A percentile compares a stretch with the other conserved stretches of the same genome.
Conservation (phyloP, 2,329 filamentous ascomycete genomes). For the Dactylonectria macrodidyma region DNA sequence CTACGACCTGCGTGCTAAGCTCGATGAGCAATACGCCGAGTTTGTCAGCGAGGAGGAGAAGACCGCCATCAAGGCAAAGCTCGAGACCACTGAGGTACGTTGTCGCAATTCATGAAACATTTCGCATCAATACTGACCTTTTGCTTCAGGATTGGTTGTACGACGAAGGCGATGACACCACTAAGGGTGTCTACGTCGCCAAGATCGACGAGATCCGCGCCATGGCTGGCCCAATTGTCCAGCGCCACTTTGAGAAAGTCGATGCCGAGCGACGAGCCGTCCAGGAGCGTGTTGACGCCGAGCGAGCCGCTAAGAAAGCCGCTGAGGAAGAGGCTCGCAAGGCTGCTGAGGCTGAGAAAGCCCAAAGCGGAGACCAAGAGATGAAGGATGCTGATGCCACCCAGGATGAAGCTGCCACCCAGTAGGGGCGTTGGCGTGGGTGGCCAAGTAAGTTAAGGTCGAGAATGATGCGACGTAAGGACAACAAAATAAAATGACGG, state of each 20-base stretch:
- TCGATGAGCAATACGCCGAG: slow-evolving; percentile 91
- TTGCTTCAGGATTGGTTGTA: slow-evolving; percentile 93
- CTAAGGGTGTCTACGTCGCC: slow-evolving; percentile 92
- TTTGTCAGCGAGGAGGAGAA: slow-evolving; percentile 95
- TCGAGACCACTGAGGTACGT: slow-evolving; percentile 88
- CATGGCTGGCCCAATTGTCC: slow-evolving; percentile 90
- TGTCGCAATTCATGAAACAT: not conserved
- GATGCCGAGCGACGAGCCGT: slow-evolving; percentile 87
- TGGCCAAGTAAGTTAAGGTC: slow-evolving; percentile 5
- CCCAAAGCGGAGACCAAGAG: slow-evolving; percentile 69
- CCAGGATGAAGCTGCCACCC: slow-evolving; percentile 65
- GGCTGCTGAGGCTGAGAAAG: slow-evolving; percentile 66
- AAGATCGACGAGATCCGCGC: slow-evolving; percentile 97
- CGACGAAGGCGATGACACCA: slow-evolving; percentile 94
- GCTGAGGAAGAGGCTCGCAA: slow-evolving; percentile 70
- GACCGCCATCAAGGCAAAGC: slow-evolving; percentile 85
- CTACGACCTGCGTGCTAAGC: slow-evolving; percentile 96
- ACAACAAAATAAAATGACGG: slow-evolving; percentile 40
- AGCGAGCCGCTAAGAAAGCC: slow-evolving; percentile 82
- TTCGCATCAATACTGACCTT: slow-evolving; percentile 25
- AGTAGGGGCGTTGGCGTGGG: slow-evolving; percentile 48
- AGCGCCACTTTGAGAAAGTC: slow-evolving; percentile 95
- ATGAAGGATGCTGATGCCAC: slow-evolving; percentile 74
- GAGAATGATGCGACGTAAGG: slow-evolving; percentile 45
- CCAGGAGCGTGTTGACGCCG: slow-evolving; percentile 83